Evolutionary conservation across 257 asterid species (phyloP).

Genomic region (Linderniella brevidens): DNA sequence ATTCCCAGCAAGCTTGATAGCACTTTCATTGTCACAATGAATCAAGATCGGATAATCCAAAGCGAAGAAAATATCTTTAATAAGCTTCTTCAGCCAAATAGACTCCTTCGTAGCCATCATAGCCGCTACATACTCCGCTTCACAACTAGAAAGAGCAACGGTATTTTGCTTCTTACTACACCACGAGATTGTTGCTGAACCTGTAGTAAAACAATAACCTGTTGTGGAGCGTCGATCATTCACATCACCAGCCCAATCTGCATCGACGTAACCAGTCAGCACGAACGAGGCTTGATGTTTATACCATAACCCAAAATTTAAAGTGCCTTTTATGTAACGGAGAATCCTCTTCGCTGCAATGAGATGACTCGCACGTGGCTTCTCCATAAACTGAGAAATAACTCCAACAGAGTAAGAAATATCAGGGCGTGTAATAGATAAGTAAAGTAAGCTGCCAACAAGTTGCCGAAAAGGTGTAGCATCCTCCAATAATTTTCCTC

Average conservation of each 20-base stretch:
- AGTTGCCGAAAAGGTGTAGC: slow-evolving; percentile 8
- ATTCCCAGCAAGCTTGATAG: slow-evolving; percentile 8
- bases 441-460: slow-evolving; percentile 16
- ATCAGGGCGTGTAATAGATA: slow-evolving; percentile 13
- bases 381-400: slow-evolving; percentile 14
- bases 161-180: slow-evolving; percentile 9
- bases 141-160: slow-evolving; percentile 8
- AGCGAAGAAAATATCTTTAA: background rate
- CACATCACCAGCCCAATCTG: slow-evolving; percentile 13
- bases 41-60: background rate
- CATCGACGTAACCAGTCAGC: slow-evolving; percentile 7
- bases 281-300: background rate
- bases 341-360: slow-evolving; percentile 14
- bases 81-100: slow-evolving; percentile 10
- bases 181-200: slow-evolving; percentile 8
- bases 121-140: slow-evolving; percentile 11
- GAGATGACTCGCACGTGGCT: slow-evolving; percentile 5
- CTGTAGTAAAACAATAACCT: slow-evolving; percentile 5
- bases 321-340: slow-evolving; percentile 7
- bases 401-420: slow-evolving; percentile 13
- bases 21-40: slow-evolving; percentile 5
- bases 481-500: slow-evolving; percentile 13
- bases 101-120: slow-evolving; percentile 17
- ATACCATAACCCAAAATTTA: slow-evolving; percentile 4
- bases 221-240: background rate